phyloP scores from a whole-genome alignment of 2,329 filamentous ascomycete species.

The Ophioceras dolichostomum region DNA sequence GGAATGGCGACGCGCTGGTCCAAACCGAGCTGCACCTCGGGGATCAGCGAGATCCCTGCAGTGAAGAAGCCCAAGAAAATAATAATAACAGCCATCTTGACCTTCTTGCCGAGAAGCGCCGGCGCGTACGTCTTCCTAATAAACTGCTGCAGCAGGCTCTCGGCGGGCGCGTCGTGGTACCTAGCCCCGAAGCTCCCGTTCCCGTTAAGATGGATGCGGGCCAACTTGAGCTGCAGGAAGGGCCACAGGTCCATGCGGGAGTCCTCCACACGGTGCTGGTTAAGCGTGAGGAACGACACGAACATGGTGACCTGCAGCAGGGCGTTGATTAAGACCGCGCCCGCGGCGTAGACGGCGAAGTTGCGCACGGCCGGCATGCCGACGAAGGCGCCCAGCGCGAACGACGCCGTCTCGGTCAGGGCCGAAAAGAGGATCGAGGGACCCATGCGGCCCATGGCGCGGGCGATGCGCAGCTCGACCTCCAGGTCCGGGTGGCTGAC shows the following conservation, averaged over 20 bases:
- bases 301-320: conserved; percentile 97
- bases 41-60: conserved; percentile 72
- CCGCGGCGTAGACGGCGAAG: conserved; percentile 92
- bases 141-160: conserved; percentile 72
- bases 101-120: conserved; percentile 63
- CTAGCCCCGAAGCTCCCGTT: conserved; percentile 44
- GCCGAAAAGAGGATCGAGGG: conserved; percentile 93
- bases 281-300: conserved; percentile 78
- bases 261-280: conserved; percentile 82
- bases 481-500: conserved; percentile 79
- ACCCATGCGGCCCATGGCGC: conserved; percentile 88
- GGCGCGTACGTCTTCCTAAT: conserved; percentile 88
- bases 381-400: conserved; percentile 83
- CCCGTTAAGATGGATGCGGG: conserved; percentile 51
- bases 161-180: conserved; percentile 66
- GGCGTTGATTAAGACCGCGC: conserved; percentile 93
- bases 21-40: conserved; percentile 72
- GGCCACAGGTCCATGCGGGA: conserved; percentile 86
- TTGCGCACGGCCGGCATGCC: conserved; percentile 97
- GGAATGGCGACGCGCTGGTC: conserved; percentile 94
- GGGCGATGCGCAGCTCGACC: conserved; percentile 75
- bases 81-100: conserved; percentile 64
- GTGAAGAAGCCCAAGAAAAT: conserved; percentile 83
- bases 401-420: conserved; percentile 87
- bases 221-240: conserved; percentile 69